phyloP scores from a whole-genome alignment of 345 rosid species.

The Gossypium turneri region DNA sequence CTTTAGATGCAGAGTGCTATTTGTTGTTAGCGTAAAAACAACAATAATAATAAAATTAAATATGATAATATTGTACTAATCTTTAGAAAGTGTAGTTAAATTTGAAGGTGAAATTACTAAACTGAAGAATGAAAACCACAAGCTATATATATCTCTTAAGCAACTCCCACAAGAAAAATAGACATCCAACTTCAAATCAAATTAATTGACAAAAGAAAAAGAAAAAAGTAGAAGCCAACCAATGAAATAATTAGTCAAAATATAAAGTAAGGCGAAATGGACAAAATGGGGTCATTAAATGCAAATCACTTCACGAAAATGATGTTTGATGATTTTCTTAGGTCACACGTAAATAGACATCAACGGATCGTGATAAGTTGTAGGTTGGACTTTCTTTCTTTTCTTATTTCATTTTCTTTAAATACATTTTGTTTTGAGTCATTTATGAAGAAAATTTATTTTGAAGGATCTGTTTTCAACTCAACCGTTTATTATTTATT shows the following conservation, averaged over 20 bases:
- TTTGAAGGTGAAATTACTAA: neutral
- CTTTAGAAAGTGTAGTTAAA: neutral
- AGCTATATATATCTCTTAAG: neutral
- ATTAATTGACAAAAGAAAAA: neutral
- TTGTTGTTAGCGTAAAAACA: no score
- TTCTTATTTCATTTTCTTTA: no score
- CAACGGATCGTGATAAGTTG: neutral
- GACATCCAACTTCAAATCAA: neutral
- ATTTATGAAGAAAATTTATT: no score
- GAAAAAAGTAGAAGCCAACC: neutral
- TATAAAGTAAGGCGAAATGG: neutral
- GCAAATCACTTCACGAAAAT: neutral
- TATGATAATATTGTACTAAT: no score
- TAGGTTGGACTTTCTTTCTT: neutral
- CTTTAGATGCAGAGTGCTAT: rapidly evolving
- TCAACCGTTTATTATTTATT: no score
- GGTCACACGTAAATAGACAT: neutral
- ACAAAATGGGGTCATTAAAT: neutral
- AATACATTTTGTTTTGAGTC: no score
- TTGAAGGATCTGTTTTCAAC: no score
- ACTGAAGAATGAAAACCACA: neutral
- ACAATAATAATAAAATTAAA: no score
- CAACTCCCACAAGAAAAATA: neutral
- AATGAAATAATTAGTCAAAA: neutral
- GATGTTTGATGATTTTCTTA: neutral